Evolutionary conservation across 345 rosid genomes (phyloP), one percentile per base, ranked within the genome.

Genomic region (Populus deltoides): DNA sequence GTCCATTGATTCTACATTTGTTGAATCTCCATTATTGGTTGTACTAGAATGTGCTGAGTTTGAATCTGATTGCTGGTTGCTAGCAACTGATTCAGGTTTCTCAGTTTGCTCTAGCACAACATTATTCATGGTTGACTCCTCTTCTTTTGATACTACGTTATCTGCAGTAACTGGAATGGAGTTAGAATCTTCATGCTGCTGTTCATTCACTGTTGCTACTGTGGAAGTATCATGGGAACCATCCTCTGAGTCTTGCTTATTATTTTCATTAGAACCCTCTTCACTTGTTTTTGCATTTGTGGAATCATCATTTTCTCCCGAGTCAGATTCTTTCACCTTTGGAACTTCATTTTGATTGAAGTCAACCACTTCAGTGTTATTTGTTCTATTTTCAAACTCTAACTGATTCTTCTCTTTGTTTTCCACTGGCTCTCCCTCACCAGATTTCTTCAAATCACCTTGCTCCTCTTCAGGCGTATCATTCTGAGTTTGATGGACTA

Each of bases 401-500:
- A 39, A 49, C 29, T 78, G 82, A 53, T 80, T 81, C 63, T 77
- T 85, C 68, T 83, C 87, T 77, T 80, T 74, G 74, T 77, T 82
- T 72, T 78, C 87, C 65, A 63, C 79, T 45, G 81, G 83, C 62
- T 77, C 86, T 38, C 76, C 61, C 61, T 85, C 79, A 6, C 81
- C 71, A 66, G 86, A 59, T 61, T 73, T 84, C 24, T 76, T 71
- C 2, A 36, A 41, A 72, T 66, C 78, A 61, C 78, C 83, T 49
- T 78, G 82, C 81, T 81, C 89, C 72, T 85, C 86, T 29, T 75
- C 83, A 51, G 75, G 72, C 8, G 29, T 74, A 12, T 18, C 65
- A 72, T 81, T 84, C 43, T 87, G 87, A 38, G 81, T 72, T 75
- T 89, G 86, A 72, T 88, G 92, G 31, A 77, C 89, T 10, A 91